These are phyloP conservation scores for Martiniozyma asiatica DNA, from an alignment of 1,139 yeast species.

Conservation along the genomic window DNA sequence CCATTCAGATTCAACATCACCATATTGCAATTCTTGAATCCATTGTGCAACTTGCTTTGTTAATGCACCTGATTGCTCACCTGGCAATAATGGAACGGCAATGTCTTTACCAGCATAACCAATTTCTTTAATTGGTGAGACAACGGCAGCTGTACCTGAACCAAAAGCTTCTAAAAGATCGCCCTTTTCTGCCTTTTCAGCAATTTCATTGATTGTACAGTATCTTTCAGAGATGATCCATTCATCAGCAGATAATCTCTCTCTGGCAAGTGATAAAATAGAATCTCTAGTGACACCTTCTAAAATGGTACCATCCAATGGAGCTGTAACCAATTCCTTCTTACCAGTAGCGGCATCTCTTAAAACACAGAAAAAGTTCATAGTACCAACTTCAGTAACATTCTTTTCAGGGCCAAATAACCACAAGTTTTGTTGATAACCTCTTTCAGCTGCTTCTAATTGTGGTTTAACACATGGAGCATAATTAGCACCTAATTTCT, in stretches of 20 bases:
- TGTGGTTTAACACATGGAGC: constrained; percentile 93
- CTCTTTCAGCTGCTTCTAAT: constrained; percentile 73
- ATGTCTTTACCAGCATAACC: constrained; percentile 69
- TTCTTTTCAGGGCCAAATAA: constrained; percentile 81
- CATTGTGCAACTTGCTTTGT: constrained; percentile 68
- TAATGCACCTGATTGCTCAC: constrained; percentile 67
- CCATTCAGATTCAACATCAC: constrained; percentile 61
- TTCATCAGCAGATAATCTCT: constrained; percentile 54
- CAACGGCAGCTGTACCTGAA: constrained; percentile 95
- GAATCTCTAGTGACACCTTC: constrained; percentile 97
- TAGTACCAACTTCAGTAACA: constrained; percentile 94
- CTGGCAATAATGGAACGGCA: constrained; percentile 64
- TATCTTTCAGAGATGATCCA: constrained; percentile 79
- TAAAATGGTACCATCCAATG: constrained; percentile 90
- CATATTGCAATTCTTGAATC: constrained; percentile 86
- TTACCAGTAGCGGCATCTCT: constrained; percentile 56
- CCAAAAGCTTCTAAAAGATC: constrained; percentile 92
- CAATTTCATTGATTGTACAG: constrained; percentile 70
- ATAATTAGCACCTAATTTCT: constrained; percentile 93
- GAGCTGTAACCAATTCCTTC: constrained; percentile 91
- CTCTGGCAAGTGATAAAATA: constrained; percentile 61
- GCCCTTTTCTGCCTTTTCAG: constrained; percentile 64
- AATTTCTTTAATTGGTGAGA: constrained; percentile 81
- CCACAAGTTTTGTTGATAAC: constrained; percentile 95
- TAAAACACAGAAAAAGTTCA: constrained; percentile 88